These are phyloP conservation scores for Tetraselmis striata DNA, from an alignment of 139 green algal species.

Conservation along the genomic window DNA sequence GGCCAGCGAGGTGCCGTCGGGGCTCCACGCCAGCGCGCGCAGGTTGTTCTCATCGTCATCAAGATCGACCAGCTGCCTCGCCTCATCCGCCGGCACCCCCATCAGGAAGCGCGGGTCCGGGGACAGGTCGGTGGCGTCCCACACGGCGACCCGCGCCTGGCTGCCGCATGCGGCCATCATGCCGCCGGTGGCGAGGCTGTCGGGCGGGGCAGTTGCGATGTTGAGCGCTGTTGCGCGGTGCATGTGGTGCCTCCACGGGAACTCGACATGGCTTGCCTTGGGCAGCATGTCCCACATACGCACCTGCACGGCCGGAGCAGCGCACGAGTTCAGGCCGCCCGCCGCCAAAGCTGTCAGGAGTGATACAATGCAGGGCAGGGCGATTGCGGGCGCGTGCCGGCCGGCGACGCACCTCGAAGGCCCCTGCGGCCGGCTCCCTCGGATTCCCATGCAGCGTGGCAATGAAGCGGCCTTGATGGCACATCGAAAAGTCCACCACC, in stretches of 20 bases:
- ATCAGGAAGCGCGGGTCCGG: background rate
- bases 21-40: background rate
- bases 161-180: background rate
- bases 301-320: no score
- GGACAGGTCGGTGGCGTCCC: background rate
- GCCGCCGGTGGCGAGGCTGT: background rate
- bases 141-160: background rate
- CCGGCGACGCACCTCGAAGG: background rate
- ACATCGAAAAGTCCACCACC: background rate
- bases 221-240: background rate
- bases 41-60: background rate
- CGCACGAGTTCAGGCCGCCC: no score
- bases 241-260: background rate
- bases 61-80: no score
- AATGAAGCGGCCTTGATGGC: background rate
- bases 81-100: background rate
- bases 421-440: background rate
- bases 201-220: background rate
- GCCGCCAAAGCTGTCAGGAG: no score
- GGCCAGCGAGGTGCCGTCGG: background rate
- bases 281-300: background rate
- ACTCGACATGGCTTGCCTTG: background rate
- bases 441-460: background rate
- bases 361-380: no score
- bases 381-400: no score